A percentile compares a stretch with the other conserved stretches of the same genome.
Evolutionary conservation across 2,329 filamentous ascomycete genomes (phyloP).

Genomic region (Dothiorella sarmentorum): DNA sequence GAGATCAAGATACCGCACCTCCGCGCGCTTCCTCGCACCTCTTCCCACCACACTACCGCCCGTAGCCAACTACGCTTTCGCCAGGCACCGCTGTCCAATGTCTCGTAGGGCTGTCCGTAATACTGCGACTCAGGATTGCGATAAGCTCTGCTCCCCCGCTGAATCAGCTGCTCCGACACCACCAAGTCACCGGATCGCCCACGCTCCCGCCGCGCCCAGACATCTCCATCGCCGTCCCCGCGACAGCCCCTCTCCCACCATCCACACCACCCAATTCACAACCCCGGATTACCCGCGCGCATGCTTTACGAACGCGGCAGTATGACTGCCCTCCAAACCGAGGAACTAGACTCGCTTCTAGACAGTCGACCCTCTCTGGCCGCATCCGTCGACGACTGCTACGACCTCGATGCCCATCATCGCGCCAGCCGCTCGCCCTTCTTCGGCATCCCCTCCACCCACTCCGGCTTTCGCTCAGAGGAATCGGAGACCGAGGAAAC

Average conservation of each 20-base stretch:
- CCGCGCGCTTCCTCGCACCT: background rate
- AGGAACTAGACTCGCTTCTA: conserved; percentile 11
- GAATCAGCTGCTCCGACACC: conserved; percentile 4
- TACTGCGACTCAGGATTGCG: conserved; percentile 12
- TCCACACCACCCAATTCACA: background rate
- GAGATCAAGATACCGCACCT: conserved; percentile 3
- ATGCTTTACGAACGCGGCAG: conserved; percentile 17
- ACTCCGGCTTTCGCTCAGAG: conserved; percentile 61
- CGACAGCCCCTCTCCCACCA: conserved; percentile 2
- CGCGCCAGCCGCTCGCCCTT: conserved; percentile 44
- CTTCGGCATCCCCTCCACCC: conserved; percentile 55
- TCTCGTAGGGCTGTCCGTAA: conserved; percentile 14
- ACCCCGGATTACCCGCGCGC: background rate
- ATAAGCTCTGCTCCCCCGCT: background rate
- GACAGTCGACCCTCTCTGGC: conserved; percentile 32
- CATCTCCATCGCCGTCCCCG: conserved; percentile 9
- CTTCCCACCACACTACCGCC: background rate
- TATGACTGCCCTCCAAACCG: conserved; percentile 12
- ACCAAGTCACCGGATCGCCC: conserved; percentile 8
- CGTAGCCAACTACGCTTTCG: background rate
- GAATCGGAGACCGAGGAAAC: conserved; percentile 45
- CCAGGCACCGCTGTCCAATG: conserved; percentile 14
- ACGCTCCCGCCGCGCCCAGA: conserved; percentile 1
- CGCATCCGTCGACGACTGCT: conserved; percentile 38
- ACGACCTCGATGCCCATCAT: conserved; percentile 36